Conservation (phyloP, 768 basidiomycete genomes). For the Auricularia cornea region DNA sequence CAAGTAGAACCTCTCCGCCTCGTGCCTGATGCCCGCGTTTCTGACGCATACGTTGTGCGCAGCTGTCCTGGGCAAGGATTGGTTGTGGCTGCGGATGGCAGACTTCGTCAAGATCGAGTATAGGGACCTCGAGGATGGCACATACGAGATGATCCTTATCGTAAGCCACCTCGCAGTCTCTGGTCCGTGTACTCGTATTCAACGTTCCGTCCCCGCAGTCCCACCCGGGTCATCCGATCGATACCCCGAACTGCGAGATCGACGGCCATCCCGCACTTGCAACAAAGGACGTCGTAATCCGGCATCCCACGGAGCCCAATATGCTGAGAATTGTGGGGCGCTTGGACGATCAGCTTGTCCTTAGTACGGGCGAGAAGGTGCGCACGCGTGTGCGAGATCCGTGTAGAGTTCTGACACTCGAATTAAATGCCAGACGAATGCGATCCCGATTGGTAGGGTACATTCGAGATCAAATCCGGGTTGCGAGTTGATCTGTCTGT, state of each 20-base stretch:
- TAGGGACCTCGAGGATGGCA: not conserved
- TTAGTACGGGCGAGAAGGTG: constrained; percentile 33
- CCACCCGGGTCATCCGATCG: constrained; percentile 10
- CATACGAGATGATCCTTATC: not conserved
- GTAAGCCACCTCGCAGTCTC: not conserved
- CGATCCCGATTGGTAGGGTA: constrained; percentile 21
- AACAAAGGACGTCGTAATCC: constrained; percentile 33
- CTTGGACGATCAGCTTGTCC: constrained; percentile 38
- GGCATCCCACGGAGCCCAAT: constrained; percentile 31
- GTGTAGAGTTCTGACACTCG: not conserved
- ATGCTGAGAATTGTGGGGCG: constrained; percentile 34
- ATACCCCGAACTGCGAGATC: constrained; percentile 24
- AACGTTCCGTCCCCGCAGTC: too few species aligned
- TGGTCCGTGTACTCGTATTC: too few species aligned
- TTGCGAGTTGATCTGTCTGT: too few species aligned
- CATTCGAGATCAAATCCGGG: too few species aligned
- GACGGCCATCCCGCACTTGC: constrained; percentile 27
- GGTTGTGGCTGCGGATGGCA: not conserved
- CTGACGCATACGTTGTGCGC: not conserved
- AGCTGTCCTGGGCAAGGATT: not conserved
- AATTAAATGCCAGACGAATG: constrained; percentile 22
- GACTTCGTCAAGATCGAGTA: not conserved
- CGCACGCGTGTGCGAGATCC: not conserved
- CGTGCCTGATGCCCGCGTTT: not conserved
- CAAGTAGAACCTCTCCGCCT: too few species aligned